A percentile compares a stretch with the other conserved stretches of the same genome.
Evolutionary conservation across 106 monocot species (phyloP).

Genomic region (Phalaenopsis aphrodite): DNA sequence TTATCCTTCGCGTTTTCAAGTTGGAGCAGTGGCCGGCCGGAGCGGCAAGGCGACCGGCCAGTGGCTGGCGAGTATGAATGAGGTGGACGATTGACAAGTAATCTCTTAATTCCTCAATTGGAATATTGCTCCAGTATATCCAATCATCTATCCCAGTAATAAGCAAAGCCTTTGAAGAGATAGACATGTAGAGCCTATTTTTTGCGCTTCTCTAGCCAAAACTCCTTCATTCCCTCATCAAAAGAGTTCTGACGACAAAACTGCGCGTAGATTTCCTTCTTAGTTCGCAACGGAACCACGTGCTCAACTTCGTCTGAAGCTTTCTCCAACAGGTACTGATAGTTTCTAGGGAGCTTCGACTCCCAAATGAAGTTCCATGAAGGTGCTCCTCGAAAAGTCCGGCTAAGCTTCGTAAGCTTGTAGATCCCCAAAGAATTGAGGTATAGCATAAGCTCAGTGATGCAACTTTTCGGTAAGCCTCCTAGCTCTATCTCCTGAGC

Average conservation of each 20-base stretch:
- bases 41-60: too few relatives aligned
- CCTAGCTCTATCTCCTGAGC: constrained; percentile 26
- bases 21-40: too few relatives aligned
- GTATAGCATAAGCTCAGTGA: constrained; percentile 55
- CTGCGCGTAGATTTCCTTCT: constrained; percentile 70
- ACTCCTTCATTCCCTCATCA: constrained; percentile 63
- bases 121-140: constrained; percentile 50
- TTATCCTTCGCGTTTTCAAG: too few relatives aligned
- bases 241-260: constrained; percentile 58
- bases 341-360: constrained; percentile 68
- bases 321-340: constrained; percentile 39
- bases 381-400: constrained; percentile 56
- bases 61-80: too few relatives aligned
- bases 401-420: constrained; percentile 40
- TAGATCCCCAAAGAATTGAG: constrained; percentile 77
- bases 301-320: constrained; percentile 1
- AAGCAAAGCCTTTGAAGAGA: constrained; percentile 38
- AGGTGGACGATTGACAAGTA: not conserved
- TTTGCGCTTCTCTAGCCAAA: constrained; percentile 40
- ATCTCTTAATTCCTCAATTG: constrained; percentile 46
- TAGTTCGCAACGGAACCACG: constrained; percentile 10
- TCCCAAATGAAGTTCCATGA: constrained; percentile 60
- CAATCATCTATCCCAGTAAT: constrained; percentile 54
- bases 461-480: constrained; percentile 72
- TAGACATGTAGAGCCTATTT: constrained; percentile 25